Conservation (phyloP, 192 early-diverging fungal species). For the Mortierella antarctica region DNA sequence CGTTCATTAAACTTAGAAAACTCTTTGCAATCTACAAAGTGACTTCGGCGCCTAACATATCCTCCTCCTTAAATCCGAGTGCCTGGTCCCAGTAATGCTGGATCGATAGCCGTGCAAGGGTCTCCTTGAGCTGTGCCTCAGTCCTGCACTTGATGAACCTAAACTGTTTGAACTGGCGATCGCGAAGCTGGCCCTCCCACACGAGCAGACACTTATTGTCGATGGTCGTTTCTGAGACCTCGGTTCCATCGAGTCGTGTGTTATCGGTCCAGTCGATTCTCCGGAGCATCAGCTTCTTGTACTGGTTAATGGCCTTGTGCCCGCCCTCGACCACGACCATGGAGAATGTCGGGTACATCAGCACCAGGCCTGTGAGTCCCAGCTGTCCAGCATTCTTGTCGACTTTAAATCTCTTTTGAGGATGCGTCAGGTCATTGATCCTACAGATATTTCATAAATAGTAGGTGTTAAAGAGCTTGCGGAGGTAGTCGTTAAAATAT, state of each 20-base stretch:
- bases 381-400: constrained; percentile 89
- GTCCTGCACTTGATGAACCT: constrained; percentile 74
- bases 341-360: constrained; percentile 78
- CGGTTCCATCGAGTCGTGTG: constrained; percentile 57
- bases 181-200: constrained; percentile 92
- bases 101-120: constrained; percentile 74
- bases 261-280: constrained; percentile 92
- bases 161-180: constrained; percentile 84
- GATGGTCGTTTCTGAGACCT: constrained; percentile 55
- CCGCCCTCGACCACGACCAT: constrained; percentile 96
- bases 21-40: constrained; percentile 4
- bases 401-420: constrained; percentile 92
- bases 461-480: not conserved
- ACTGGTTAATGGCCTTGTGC: constrained; percentile 86
- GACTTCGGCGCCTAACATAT: constrained; percentile 49
- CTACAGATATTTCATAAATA: constrained; percentile 39
- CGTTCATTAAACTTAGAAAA: too few relatives aligned
- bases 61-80: constrained; percentile 57
- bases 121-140: constrained; percentile 78
- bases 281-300: constrained; percentile 96
- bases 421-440: constrained; percentile 79
- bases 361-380: constrained; percentile 83
- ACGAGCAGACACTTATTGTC: constrained; percentile 90
- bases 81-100: constrained; percentile 94
- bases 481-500: not conserved